Conservation (phyloP, 768 basidiomycete genomes). For the Tricholoma flavovirens region DNA sequence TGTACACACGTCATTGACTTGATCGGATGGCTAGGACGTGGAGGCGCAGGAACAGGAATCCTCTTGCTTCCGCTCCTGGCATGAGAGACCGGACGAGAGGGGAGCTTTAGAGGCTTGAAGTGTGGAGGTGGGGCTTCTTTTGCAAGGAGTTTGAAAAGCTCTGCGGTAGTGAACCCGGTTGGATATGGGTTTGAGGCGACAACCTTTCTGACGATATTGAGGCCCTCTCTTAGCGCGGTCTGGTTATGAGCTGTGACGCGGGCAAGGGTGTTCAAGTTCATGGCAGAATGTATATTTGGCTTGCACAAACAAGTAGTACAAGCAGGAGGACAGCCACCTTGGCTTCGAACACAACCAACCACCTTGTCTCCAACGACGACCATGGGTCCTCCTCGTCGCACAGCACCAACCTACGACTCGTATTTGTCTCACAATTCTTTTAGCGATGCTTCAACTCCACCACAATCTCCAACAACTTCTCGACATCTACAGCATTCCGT, state of each 20-base stretch:
- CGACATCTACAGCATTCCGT: slow-evolving; percentile 16
- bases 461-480: slow-evolving; percentile 14
- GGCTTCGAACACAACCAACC: not conserved
- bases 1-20: slow-evolving; percentile 46
- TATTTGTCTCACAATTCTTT: slow-evolving; percentile 6
- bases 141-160: slow-evolving; percentile 32
- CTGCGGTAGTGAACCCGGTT: slow-evolving; percentile 30
- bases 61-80: slow-evolving; percentile 2
- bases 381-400: slow-evolving; percentile 29
- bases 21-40: slow-evolving; percentile 41
- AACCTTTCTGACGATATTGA: slow-evolving; percentile 26
- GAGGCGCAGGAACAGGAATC: slow-evolving; percentile 21
- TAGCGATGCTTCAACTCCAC: slow-evolving; percentile 7
- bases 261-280: slow-evolving; percentile 10
- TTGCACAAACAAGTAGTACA: not conserved
- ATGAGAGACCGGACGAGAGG: slow-evolving; percentile 1
- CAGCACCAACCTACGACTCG: slow-evolving; percentile 11
- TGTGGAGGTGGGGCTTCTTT: slow-evolving; percentile 22
- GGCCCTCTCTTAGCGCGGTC: slow-evolving; percentile 13
- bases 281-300: slow-evolving; percentile 2
- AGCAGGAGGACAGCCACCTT: not conserved
- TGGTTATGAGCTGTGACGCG: slow-evolving; percentile 8
- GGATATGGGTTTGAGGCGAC: slow-evolving; percentile 22
- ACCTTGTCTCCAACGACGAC: not conserved
- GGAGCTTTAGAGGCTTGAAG: slow-evolving; percentile 18